Base-by-base conservation (phyloP, 2,329 filamentous ascomycete genomes). In the Venturia oleaginea region DNA sequence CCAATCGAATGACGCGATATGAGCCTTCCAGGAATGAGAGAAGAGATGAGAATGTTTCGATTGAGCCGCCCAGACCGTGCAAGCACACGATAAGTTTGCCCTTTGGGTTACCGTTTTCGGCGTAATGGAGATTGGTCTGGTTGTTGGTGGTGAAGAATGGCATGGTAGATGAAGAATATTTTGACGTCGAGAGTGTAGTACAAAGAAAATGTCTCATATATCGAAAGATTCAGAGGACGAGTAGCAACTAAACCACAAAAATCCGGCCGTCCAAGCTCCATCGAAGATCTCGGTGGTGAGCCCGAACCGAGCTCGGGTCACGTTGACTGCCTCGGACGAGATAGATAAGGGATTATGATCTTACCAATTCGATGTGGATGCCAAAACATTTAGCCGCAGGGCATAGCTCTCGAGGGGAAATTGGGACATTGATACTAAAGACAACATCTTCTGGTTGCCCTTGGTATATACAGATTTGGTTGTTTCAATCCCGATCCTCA, bases 141-240 rank as follows among this genome's bases (percentile, higher is more conserved):
- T 43, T 62, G n/a, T 38, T 32, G 37, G 59, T 62, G 22, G n/a
- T 48, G 59, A 62, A 62, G 22, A 62, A 62, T 40, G 37, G 37
- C 37, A 43, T 42, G 32, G 30, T 48, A 5, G 27, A 48, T 17
- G 42, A 22, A 22, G 22, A 22, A 22, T 3, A 6, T 22, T 2
- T 46, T 22, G 11, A 5, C 19, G 7, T 19, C n/a, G 15, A 19
- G 42, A 22, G 4, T 46, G 42, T 46, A 8, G 6, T 22, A 6
- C 19, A 46, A 46, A 17, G 19, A 22, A 4, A 17, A 54, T 27
- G 8, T 54, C 3, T 15, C 8, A 30, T 32, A 46, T 54, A 6
- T 40, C 15, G 37, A 40, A 40, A 4, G n/a, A 46, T 24, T 17
- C 43, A 54, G 48, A 30, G n/a, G 24, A 32, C 24, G 22, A 30